Conservation (phyloP, 306 rosid species). For the Citrullus colocynthis region DNA sequence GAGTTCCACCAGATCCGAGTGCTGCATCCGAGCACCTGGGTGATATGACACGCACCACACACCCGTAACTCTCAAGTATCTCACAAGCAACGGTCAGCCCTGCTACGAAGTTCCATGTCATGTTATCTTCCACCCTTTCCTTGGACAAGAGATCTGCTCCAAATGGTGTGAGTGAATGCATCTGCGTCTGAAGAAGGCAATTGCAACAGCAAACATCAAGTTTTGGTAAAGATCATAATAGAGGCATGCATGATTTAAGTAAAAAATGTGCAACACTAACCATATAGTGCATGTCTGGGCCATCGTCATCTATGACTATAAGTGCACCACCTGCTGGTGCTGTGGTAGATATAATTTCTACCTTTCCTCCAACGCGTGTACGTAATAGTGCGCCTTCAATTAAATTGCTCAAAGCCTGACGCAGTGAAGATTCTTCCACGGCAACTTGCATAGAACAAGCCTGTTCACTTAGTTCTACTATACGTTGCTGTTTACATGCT, state of each 20-base stretch:
- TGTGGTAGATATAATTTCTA: constrained; percentile 54
- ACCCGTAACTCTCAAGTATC: constrained; percentile 84
- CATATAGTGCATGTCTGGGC: constrained; percentile 98
- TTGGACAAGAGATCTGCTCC: constrained; percentile 60
- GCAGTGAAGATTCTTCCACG: constrained; percentile 81
- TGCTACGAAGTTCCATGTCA: constrained; percentile 96
- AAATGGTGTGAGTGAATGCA: constrained; percentile 78
- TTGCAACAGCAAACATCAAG: constrained; percentile 8
- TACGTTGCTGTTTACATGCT: constrained; percentile 55
- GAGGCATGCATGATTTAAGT: background rate
- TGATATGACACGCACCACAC: constrained; percentile 76
- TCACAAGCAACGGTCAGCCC: constrained; percentile 90
- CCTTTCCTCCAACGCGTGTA: constrained; percentile 75
- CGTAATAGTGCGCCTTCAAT: constrained; percentile 84
- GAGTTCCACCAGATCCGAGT: constrained; percentile 90
- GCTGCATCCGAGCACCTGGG: constrained; percentile 72
- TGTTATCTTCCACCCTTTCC: constrained; percentile 73
- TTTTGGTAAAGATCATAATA: background rate
- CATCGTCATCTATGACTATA: constrained; percentile 80
- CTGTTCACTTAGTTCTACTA: constrained; percentile 41
- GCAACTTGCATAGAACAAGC: constrained; percentile 53
- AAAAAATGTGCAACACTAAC: constrained; percentile 8
- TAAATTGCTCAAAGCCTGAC: constrained; percentile 91
- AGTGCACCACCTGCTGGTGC: constrained; percentile 96
- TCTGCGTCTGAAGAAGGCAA: constrained; percentile 69